Base-by-base conservation (phyloP, 352 stramenopile genomes). In the Globisporangium spinosum region DNA sequence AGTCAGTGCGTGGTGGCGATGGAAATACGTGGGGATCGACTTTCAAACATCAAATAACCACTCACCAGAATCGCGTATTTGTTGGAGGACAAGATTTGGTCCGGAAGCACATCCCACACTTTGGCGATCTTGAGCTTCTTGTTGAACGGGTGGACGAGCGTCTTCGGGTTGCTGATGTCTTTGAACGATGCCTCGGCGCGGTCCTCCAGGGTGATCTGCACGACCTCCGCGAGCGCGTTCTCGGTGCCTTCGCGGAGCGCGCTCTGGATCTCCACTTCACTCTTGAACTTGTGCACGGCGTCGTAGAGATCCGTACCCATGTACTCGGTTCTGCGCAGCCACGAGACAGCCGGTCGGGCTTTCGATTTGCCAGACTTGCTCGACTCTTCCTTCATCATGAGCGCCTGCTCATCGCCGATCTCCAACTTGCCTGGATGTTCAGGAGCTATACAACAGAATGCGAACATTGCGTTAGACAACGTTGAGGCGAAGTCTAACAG, bases 251-350 rank as follows among this genome's bases (percentile, higher is more conserved):
- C 84, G 38, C 87, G 85, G 54, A 95, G 71, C 45, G 83, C 85
- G 34, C 76, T 91, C 70, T 95, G 87, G 64, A 95, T 89, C 69
- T 95, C 87, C 34, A 87, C 82, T 59, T 95, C 87, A 67, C 85
- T 95, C 69, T 93, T 93, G 70, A 95, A 95, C 68, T 93, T 91
- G 76, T 95, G 87, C 63, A 92, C 87, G 2, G 82, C 83, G 47
- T 95, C 85, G 66, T 90, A 94, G 64, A 95, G 68, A 72, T 95
- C 87, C 58, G 84, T 95, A 67, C 85, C 87, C 83, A 95, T 93
- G 73, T 93, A 94, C 69, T 94, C 87, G 3, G 87, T 93, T 27
- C 87, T 75, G 67, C 87, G 83, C 64, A 95, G 68, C 87, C 87
- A 95, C 63, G 87, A 89, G 20, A 95, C 87, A 7, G 75, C 79